Conservation (phyloP, 257 asterid genomes). For the Thymus mandschuricus region DNA sequence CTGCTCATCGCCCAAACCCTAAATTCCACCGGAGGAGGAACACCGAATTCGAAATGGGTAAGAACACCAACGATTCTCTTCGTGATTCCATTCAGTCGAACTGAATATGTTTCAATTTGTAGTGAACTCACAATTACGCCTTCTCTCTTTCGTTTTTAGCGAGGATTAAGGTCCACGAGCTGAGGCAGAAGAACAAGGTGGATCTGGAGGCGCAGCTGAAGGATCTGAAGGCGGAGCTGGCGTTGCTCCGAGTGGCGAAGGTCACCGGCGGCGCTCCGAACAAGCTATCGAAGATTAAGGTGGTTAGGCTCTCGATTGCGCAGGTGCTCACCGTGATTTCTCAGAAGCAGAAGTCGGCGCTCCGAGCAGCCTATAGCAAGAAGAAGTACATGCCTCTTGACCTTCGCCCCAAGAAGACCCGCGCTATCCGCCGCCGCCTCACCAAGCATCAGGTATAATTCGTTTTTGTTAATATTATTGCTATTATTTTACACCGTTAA, state of each 20-base stretch:
- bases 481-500: no score
- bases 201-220: constrained; percentile 41
- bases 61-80: background rate
- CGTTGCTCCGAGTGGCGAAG: constrained; percentile 45
- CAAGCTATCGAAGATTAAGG: constrained; percentile 45
- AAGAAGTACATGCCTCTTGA: constrained; percentile 47
- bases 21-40: constrained; percentile 10
- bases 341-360: constrained; percentile 47
- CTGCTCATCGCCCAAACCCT: constrained; percentile 26
- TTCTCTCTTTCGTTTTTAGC: constrained; percentile 21
- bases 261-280: constrained; percentile 49
- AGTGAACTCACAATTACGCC: background rate
- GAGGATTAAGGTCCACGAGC: constrained; percentile 47
- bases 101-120: background rate
- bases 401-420: constrained; percentile 44
- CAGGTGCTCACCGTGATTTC: constrained; percentile 49
- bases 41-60: constrained; percentile 37
- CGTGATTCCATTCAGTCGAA: background rate
- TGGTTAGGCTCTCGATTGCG: constrained; percentile 42
- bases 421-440: constrained; percentile 48
- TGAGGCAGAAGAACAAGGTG: constrained; percentile 44
- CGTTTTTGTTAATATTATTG: background rate
- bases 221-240: constrained; percentile 46
- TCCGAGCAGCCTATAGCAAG: constrained; percentile 42
- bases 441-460: constrained; percentile 43